phyloP scores from a whole-genome alignment of 2,329 filamentous ascomycete genomes.

The Trichoderma sp. region DNA sequence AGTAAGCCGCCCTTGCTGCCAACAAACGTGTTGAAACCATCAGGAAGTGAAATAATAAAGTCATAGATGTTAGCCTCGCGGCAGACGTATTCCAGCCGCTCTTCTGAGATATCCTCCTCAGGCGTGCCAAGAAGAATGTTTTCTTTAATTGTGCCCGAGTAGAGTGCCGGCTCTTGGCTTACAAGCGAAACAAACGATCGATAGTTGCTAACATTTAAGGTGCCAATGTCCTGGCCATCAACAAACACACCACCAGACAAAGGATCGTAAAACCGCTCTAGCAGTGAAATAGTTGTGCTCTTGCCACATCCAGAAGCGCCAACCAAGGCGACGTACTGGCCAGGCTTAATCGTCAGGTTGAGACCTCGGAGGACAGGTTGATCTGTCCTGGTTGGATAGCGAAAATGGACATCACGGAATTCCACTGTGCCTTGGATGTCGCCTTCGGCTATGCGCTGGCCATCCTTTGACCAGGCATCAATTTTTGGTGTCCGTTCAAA shows the following conservation, averaged over 20 bases:
- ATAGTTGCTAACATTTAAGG: constrained; percentile 82
- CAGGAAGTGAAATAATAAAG: constrained; percentile 81
- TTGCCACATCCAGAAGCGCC: constrained; percentile 95
- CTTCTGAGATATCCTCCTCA: constrained; percentile 65
- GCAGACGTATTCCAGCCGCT: constrained; percentile 73
- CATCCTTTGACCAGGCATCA: constrained; percentile 74
- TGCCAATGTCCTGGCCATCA: constrained; percentile 78
- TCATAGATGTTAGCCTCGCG: constrained; percentile 91
- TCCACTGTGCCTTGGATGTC: constrained; percentile 76
- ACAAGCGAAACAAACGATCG: constrained; percentile 81
- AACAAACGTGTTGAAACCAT: constrained; percentile 81
- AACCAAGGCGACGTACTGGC: constrained; percentile 84
- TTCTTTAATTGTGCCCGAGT: constrained; percentile 86
- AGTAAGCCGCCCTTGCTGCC: constrained; percentile 83
- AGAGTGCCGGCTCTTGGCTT: constrained; percentile 90
- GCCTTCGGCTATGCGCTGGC: constrained; percentile 54
- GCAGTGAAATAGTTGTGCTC: constrained; percentile 83
- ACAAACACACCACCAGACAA: constrained; percentile 75
- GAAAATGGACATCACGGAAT: constrained; percentile 90
- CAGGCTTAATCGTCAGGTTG: constrained; percentile 69
- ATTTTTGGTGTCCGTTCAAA: constrained; percentile 81
- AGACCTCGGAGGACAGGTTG: constrained; percentile 88
- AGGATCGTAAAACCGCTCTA: constrained; percentile 94
- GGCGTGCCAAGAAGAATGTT: constrained; percentile 82
- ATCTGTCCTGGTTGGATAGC: constrained; percentile 86